A percentile compares a stretch with the other conserved stretches of the same genome.
Conservation (phyloP, 2,329 filamentous ascomycete species). For the Fusarium penzigii region DNA sequence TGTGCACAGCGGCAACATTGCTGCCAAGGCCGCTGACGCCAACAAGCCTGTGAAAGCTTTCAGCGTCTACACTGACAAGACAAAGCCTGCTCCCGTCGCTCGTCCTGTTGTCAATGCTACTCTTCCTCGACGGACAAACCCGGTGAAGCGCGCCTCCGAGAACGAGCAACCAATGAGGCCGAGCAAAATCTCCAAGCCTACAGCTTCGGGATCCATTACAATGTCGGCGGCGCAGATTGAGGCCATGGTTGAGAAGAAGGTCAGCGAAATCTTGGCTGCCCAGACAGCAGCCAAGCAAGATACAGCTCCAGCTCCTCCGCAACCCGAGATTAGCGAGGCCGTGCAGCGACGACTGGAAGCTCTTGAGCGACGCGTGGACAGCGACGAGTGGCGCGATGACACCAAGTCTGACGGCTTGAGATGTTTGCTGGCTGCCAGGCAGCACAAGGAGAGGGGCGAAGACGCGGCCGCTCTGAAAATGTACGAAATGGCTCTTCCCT, state of each 20-base stretch:
- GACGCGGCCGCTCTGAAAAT: conserved; percentile 76
- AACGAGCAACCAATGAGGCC: conserved; percentile 44
- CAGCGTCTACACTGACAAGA: conserved; percentile 79
- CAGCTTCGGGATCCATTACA: conserved; percentile 39
- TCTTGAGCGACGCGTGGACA: conserved; percentile 81
- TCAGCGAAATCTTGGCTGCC: conserved; percentile 85
- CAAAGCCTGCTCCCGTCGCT: conserved; percentile 44
- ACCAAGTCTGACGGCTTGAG: conserved; percentile 78
- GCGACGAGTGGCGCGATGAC: conserved; percentile 64
- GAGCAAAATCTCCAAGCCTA: conserved; percentile 43
- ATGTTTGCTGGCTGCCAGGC: conserved; percentile 85
- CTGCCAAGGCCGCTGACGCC: conserved; percentile 47
- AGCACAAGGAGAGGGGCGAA: conserved; percentile 83
- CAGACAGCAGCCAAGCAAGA: conserved; percentile 53
- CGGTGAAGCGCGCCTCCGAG: conserved; percentile 47
- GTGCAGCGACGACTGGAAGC: conserved; percentile 80
- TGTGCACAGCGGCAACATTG: conserved; percentile 61
- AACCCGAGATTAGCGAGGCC: conserved; percentile 67
- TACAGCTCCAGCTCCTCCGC: conserved; percentile 35
- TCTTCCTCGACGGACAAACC: conserved; percentile 34
- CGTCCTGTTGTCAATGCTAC: conserved; percentile 38
- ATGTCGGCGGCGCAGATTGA: conserved; percentile 78
- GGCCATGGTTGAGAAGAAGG: conserved; percentile 88
- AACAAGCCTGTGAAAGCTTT: conserved; percentile 82
- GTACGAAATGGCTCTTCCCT: conserved; percentile 82